Evolutionary conservation across 805 yeast genomes (phyloP).

Genomic region (Sugiyamaella floridensis): DNA sequence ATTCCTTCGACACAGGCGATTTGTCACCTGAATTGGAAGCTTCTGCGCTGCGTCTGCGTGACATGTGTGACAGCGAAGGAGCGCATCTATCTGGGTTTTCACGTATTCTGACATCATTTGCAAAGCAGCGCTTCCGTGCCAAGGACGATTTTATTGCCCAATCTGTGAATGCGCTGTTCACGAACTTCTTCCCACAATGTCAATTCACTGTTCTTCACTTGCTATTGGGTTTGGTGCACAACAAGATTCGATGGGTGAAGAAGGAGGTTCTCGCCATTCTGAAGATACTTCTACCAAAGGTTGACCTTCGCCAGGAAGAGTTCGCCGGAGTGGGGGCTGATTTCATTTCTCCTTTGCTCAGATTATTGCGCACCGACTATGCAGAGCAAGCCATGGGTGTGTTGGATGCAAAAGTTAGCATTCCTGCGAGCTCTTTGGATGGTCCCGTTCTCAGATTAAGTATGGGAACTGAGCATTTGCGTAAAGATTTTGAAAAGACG

Average conservation of each 20-base stretch:
- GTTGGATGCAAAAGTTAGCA: slow-evolving; percentile 71
- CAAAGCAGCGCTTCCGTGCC: slow-evolving; percentile 77
- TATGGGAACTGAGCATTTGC: slow-evolving; percentile 70
- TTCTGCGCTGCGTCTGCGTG: slow-evolving; percentile 51
- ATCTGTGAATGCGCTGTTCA: slow-evolving; percentile 60
- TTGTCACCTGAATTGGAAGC: slow-evolving; percentile 44
- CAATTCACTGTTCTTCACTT: slow-evolving; percentile 71
- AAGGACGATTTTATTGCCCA: slow-evolving; percentile 84
- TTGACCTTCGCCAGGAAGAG: slow-evolving; percentile 70
- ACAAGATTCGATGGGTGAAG: slow-evolving; percentile 72
- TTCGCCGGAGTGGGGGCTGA: slow-evolving; percentile 93
- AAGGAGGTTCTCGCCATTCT: slow-evolving; percentile 71
- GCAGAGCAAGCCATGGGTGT: slow-evolving; percentile 89
- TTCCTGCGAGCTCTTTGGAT: slow-evolving; percentile 88
- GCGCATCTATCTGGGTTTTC: slow-evolving; percentile 47
- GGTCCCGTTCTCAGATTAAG: slow-evolving; percentile 88
- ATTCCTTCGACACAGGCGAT: slow-evolving; percentile 59
- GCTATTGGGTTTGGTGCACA: slow-evolving; percentile 70
- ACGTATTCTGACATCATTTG: slow-evolving; percentile 66
- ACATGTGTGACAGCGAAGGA: slow-evolving; percentile 52
- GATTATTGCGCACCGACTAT: slow-evolving; percentile 72
- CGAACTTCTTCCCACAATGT: slow-evolving; percentile 62
- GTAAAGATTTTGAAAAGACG: slow-evolving; percentile 75
- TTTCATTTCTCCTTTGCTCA: slow-evolving; percentile 77
- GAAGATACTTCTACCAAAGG: slow-evolving; percentile 65